Percentiles rank a stretch among this genome's conserved stretches.
phyloP scores from a whole-genome alignment of 2,329 filamentous ascomycete genomes.

The Gremmenia infestans region DNA sequence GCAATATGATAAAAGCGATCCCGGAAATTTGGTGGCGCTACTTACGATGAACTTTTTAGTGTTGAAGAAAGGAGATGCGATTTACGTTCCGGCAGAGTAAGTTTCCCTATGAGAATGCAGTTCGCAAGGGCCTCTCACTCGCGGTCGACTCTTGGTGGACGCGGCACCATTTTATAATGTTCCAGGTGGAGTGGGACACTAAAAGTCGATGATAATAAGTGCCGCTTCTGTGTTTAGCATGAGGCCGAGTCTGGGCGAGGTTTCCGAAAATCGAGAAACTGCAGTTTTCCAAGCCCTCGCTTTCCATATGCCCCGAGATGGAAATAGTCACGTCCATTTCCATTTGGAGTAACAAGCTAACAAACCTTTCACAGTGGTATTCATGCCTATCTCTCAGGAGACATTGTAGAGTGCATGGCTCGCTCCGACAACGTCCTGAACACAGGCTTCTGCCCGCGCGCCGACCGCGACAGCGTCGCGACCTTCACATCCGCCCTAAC shows the following conservation, averaged over 20 bases:
- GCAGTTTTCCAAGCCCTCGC: background rate
- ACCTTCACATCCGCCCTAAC: constrained; percentile 58
- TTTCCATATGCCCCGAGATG: background rate
- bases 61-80: constrained; percentile 69
- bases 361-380: constrained; percentile 53
- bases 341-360: background rate
- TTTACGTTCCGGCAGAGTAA: constrained; percentile 82
- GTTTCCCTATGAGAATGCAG: background rate
- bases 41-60: constrained; percentile 71
- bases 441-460: constrained; percentile 65
- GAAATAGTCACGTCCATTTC: background rate
- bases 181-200: too few species aligned
- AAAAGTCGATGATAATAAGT: too few species aligned
- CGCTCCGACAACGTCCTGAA: constrained; percentile 89
- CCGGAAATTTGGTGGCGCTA: constrained; percentile 63
- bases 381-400: constrained; percentile 84
- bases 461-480: constrained; percentile 59
- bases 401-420: constrained; percentile 98
- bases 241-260: too few species aligned
- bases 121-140: too few species aligned
- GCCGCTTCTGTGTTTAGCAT: too few species aligned
- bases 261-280: too few species aligned
- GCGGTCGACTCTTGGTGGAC: too few species aligned
- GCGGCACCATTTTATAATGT: too few species aligned
- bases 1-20: constrained; percentile 60